Evolutionary conservation across 2,329 filamentous ascomycete species (phyloP).

Genomic region (Amauroascus niger): DNA sequence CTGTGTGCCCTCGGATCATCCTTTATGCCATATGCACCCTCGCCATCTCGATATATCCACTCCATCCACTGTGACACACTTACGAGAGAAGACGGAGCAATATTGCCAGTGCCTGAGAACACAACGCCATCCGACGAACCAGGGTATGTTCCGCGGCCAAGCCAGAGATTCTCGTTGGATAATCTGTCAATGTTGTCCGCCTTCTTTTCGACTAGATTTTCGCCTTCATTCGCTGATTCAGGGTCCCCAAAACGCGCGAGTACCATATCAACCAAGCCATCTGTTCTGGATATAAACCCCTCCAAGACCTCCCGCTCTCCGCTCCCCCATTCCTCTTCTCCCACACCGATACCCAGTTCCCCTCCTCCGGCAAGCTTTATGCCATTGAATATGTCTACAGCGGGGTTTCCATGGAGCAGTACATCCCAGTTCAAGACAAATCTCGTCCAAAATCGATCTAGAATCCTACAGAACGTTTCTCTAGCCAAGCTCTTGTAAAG

Average conservation of each 20-base stretch:
- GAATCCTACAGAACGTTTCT: conserved; percentile 58
- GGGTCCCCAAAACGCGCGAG: conserved; percentile 73
- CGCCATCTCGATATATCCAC: conserved; percentile 73
- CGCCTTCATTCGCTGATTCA: conserved; percentile 23
- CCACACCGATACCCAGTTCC: conserved; percentile 86
- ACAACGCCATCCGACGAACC: conserved; percentile 70
- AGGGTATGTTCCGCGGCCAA: conserved; percentile 60
- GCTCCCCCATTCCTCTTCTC: conserved; percentile 89
- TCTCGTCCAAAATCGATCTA: conserved; percentile 72
- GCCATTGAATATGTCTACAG: conserved; percentile 65
- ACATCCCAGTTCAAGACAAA: conserved; percentile 69
- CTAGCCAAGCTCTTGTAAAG: conserved; percentile 58
- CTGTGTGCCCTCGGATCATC: conserved; percentile 65
- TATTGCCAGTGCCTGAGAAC: conserved; percentile 67
- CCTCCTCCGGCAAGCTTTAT: conserved; percentile 83
- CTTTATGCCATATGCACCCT: conserved; percentile 72
- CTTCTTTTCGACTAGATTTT: conserved; percentile 20
- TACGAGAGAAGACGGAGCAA: conserved; percentile 61
- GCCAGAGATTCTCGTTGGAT: conserved; percentile 47
- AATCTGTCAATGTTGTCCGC: conserved; percentile 17
- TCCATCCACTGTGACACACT: conserved; percentile 79
- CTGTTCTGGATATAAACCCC: conserved; percentile 67
- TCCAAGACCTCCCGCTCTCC: conserved; percentile 89
- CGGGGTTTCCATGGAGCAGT: conserved; percentile 79
- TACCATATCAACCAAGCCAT: conserved; percentile 77